phyloP scores from a whole-genome alignment of 768 basidiomycete species.

The Pisolithus orientalis region DNA sequence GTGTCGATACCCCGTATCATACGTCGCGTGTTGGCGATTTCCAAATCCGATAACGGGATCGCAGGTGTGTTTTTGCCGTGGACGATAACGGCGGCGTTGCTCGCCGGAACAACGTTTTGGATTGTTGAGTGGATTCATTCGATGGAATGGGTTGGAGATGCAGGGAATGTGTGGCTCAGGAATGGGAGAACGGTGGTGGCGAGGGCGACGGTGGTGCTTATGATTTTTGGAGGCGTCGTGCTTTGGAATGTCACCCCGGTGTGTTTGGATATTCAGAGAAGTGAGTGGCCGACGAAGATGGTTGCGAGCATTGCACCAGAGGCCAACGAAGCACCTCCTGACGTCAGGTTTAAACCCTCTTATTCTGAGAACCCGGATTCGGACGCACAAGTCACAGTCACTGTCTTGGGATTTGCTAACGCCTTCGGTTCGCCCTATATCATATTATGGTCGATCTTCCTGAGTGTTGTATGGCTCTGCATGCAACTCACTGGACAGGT shows the following conservation, averaged over 20 bases:
- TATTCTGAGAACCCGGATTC: constrained; percentile 3
- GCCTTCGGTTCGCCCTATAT: constrained; percentile 86
- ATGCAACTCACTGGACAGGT: constrained; percentile 83
- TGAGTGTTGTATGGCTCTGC: constrained; percentile 47
- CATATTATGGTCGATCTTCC: constrained; percentile 66
- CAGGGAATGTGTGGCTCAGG: constrained; percentile 41
- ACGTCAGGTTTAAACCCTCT: too few species aligned
- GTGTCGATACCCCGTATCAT: constrained; percentile 53
- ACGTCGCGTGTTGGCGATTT: constrained; percentile 51
- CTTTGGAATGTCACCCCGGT: constrained; percentile 73
- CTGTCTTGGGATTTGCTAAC: constrained; percentile 82
- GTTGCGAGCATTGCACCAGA: neutral
- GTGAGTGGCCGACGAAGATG: too few species aligned
- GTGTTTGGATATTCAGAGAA: constrained; percentile 58
- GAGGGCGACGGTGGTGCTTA: constrained; percentile 44
- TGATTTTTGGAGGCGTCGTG: constrained; percentile 46
- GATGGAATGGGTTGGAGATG: constrained; percentile 36
- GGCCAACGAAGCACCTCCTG: constrained; percentile 14
- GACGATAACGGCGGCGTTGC: constrained; percentile 51
- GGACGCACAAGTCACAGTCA: constrained; percentile 44
- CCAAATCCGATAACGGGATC: constrained; percentile 68
- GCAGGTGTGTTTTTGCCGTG: constrained; percentile 58
- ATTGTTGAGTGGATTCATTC: constrained; percentile 75
- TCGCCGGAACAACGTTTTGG: constrained; percentile 67
- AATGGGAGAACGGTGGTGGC: constrained; percentile 55